These are phyloP conservation scores for Mucor mucedo DNA, from an alignment of 371 early-diverging fungal species.

Conservation along the genomic window DNA sequence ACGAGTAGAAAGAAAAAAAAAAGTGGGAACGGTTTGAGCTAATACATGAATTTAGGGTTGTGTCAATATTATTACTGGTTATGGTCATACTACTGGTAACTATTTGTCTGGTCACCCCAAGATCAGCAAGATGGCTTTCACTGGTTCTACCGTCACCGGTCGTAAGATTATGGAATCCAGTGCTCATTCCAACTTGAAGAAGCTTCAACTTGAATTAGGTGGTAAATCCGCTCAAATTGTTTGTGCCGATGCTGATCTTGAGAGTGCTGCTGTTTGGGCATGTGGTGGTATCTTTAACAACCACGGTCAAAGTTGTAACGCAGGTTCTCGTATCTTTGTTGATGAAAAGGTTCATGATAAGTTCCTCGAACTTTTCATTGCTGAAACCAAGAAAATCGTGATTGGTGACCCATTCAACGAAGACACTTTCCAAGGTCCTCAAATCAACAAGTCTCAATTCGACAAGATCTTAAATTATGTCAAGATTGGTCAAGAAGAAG, in stretches of 20 bases:
- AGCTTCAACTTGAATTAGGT: conserved; percentile 86
- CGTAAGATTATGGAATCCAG: conserved; percentile 58
- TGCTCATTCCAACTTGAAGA: conserved; percentile 71
- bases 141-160: conserved; percentile 64
- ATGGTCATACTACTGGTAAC: conserved; percentile 45
- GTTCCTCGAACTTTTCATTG: conserved; percentile 72
- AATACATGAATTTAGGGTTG: conserved; percentile 53
- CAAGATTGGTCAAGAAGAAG: conserved; percentile 61
- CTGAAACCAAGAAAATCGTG: conserved; percentile 58
- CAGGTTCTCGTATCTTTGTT: conserved; percentile 85
- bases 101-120: conserved; percentile 40
- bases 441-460: conserved; percentile 79
- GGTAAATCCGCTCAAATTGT: conserved; percentile 92
- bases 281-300: conserved; percentile 79
- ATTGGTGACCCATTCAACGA: conserved; percentile 67
- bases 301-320: conserved; percentile 90
- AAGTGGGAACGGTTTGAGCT: not conserved
- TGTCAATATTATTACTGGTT: conserved; percentile 69
- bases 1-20: not conserved
- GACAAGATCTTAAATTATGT: conserved; percentile 72
- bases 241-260: conserved; percentile 83
- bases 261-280: conserved; percentile 74
- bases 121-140: conserved; percentile 68
- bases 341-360: conserved; percentile 77
- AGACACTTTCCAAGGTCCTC: conserved; percentile 72